These are phyloP conservation scores for Magnaporthiopsis rhizophila DNA, from an alignment of 2,329 filamentous ascomycete genomes.

Conservation along the genomic window DNA sequence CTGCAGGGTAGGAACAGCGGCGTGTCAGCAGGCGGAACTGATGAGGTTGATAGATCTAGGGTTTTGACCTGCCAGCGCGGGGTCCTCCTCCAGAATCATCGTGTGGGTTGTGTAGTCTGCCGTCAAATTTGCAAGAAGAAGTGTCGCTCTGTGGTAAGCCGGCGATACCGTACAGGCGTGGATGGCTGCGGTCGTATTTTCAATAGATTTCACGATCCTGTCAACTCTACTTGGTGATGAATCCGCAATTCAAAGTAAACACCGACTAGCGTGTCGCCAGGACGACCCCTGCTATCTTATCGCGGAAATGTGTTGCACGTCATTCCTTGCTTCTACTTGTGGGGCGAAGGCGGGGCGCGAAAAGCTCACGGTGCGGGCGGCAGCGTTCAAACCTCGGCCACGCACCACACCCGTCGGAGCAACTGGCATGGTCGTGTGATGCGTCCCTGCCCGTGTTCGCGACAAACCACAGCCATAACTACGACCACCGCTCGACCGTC, in stretches of 20 bases:
- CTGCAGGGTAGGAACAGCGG: conserved; percentile 32
- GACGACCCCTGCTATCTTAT: conserved; percentile 7
- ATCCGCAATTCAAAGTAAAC: neutral
- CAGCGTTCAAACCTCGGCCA: neutral
- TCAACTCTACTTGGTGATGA: neutral
- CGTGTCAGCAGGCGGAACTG: neutral
- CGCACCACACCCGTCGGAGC: neutral
- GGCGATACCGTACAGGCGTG: no score
- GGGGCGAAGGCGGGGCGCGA: neutral
- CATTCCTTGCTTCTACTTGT: neutral
- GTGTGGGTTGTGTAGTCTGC: neutral
- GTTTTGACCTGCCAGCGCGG: conserved; percentile 2
- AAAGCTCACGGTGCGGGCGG: neutral
- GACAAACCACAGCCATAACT: neutral
- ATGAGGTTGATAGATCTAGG: neutral
- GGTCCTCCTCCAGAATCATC: conserved; percentile 8
- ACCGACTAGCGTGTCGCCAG: neutral
- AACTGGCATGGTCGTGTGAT: conserved; percentile 2
- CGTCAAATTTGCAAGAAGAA: no score
- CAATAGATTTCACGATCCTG: neutral
- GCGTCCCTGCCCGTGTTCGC: neutral
- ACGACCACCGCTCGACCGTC: neutral
- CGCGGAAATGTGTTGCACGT: neutral
- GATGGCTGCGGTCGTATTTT: neutral
- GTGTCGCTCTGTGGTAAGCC: no score